phyloP scores from a whole-genome alignment of 1,139 yeast genomes.

The Geotrichum histeridarum region DNA sequence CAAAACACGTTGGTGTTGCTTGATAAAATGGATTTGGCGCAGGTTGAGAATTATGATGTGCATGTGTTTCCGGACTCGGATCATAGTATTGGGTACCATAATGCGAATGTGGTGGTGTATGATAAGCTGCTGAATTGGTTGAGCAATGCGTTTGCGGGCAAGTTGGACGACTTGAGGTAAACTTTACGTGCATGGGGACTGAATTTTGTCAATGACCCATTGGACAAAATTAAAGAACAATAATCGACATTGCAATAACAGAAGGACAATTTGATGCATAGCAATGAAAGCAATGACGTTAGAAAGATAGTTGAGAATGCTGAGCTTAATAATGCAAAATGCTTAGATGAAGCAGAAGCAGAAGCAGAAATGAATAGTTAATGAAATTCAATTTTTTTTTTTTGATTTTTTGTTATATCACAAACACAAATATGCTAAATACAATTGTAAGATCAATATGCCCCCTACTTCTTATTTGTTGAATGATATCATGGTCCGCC shows the following conservation, averaged over 20 bases:
- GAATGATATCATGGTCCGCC: too few species aligned
- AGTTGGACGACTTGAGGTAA: slow-evolving; percentile 30
- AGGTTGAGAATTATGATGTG: slow-evolving; percentile 78
- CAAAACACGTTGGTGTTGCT: slow-evolving; percentile 76
- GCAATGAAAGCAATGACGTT: too few species aligned
- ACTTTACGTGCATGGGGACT: too few species aligned
- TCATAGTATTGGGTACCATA: slow-evolving; percentile 74
- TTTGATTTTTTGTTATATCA: too few species aligned
- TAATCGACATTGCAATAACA: not conserved
- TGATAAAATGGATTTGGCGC: slow-evolving; percentile 58
- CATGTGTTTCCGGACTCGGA: slow-evolving; percentile 92
- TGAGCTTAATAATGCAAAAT: not conserved
- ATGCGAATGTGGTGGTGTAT: slow-evolving; percentile 70
- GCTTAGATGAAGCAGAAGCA: not conserved
- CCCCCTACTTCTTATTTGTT: too few species aligned
- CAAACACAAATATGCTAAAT: too few species aligned
- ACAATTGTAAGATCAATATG: too few species aligned
- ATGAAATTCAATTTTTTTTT: not conserved
- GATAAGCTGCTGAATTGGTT: slow-evolving; percentile 74
- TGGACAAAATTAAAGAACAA: not conserved
- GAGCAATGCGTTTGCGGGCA: slow-evolving; percentile 59
- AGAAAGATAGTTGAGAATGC: too few species aligned
- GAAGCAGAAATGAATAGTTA: not conserved
- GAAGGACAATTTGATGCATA: not conserved
- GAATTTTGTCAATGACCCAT: too few species aligned